phyloP scores from a whole-genome alignment of 371 early-diverging fungal species.

The Apophysomyces elegans region DNA sequence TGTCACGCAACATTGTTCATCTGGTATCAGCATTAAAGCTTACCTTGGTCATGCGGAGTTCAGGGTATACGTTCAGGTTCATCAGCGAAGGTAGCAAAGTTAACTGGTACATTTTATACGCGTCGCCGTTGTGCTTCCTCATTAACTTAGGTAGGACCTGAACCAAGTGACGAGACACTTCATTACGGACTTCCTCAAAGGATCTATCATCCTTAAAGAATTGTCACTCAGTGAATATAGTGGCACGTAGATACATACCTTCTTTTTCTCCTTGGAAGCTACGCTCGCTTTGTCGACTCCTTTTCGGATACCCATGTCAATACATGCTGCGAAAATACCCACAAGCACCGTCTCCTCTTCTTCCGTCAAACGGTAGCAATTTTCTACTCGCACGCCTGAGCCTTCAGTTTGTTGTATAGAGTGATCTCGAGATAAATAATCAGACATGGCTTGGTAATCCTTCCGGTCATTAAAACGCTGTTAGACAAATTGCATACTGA shows the following conservation, averaged over 20 bases:
- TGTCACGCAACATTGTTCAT: background rate
- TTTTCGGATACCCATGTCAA: conserved; percentile 41
- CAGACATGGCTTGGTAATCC: conserved; percentile 62
- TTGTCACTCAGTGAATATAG: background rate
- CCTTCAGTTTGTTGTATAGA: conserved; percentile 30
- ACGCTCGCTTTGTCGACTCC: conserved; percentile 31
- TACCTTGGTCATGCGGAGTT: conserved; percentile 68
- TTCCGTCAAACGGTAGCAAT: conserved; percentile 57
- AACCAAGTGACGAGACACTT: conserved; percentile 62
- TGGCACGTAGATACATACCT: conserved; percentile 13
- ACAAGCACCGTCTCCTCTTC: conserved; percentile 69
- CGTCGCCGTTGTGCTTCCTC: conserved; percentile 67
- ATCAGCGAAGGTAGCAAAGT: conserved; percentile 60
- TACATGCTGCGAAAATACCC: conserved; percentile 52
- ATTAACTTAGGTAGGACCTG: conserved; percentile 64
- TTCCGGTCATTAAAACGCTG: conserved; percentile 5
- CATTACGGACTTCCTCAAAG: conserved; percentile 37
- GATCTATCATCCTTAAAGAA: conserved; percentile 26
- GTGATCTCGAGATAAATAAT: conserved; percentile 65
- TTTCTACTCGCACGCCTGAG: conserved; percentile 28
- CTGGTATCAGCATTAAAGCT: background rate
- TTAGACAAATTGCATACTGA: conserved; percentile 12
- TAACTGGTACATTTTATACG: conserved; percentile 54
- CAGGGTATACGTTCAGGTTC: conserved; percentile 66
- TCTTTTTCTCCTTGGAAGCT: conserved; percentile 24